A percentile compares a stretch with the other conserved stretches of the same genome.
phyloP scores from a whole-genome alignment of 305 asterid genomes.

The Fraxinus floribunda region DNA sequence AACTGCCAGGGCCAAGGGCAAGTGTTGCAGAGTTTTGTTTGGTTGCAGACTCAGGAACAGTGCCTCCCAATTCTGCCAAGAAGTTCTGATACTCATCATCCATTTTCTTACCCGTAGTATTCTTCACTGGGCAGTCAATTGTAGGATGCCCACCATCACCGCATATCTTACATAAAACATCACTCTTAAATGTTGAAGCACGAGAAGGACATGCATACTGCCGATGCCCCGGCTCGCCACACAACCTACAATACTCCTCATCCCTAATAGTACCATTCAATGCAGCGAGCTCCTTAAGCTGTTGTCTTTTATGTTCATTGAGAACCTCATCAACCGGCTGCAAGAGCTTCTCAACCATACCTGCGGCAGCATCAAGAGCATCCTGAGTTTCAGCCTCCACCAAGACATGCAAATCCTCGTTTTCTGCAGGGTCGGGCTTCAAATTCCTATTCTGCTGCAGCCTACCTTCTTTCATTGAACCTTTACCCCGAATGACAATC shows the following conservation, averaged over 20 bases:
- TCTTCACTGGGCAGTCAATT: conserved; percentile 89
- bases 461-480: conserved; percentile 93
- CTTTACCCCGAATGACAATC: conserved; percentile 95
- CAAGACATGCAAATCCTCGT: conserved; percentile 90
- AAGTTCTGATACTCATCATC: conserved; percentile 95
- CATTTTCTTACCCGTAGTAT: conserved; percentile 95
- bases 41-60: conserved; percentile 62
- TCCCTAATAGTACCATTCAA: conserved; percentile 95
- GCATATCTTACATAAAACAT: conserved; percentile 84
- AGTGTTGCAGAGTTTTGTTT: conserved; percentile 54
- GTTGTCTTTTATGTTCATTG: conserved; percentile 96
- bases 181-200: conserved; percentile 81
- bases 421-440: conserved; percentile 81
- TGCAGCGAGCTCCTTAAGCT: conserved; percentile 94
- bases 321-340: conserved; percentile 98
- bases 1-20: conserved; percentile 66
- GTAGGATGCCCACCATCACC: conserved; percentile 99
- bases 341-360: conserved; percentile 93
- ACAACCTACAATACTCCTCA: conserved; percentile 86
- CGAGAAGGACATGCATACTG: conserved; percentile 95
- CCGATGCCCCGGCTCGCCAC: conserved; percentile 96
- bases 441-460: conserved; percentile 86
- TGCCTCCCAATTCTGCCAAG: conserved; percentile 91
- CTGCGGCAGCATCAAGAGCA: conserved; percentile 83
- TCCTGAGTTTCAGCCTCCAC: conserved; percentile 97